phyloP scores from a whole-genome alignment of 2,329 filamentous ascomycete species.

The Sordariomycetes sp. region DNA sequence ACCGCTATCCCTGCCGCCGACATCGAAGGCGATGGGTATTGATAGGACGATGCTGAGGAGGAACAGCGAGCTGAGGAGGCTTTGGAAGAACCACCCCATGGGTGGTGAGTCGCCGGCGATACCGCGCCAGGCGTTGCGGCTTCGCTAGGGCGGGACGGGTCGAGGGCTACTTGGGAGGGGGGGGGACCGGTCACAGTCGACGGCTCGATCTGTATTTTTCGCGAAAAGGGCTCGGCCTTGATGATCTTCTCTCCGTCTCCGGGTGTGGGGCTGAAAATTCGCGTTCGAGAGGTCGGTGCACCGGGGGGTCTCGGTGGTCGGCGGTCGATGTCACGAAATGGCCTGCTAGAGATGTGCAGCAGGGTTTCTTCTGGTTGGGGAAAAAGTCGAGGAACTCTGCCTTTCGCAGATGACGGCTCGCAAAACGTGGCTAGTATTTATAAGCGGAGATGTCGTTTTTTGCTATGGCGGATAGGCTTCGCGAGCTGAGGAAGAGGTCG shows the following conservation, averaged over 20 bases:
- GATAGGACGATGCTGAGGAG: slow-evolving; percentile 87
- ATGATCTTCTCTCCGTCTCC: not conserved
- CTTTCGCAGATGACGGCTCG: not conserved
- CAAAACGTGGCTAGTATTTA: not conserved
- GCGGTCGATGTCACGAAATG: not conserved
- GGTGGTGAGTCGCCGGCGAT: slow-evolving; percentile 9
- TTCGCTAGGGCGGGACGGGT: not conserved
- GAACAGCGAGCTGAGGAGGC: slow-evolving; percentile 71
- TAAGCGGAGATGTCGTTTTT: not conserved
- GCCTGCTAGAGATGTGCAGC: not conserved
- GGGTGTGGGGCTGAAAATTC: not conserved
- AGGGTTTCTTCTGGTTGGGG: not conserved
- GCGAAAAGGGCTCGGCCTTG: not conserved
- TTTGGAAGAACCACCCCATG: slow-evolving; percentile 76
- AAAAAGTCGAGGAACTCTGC: not conserved
- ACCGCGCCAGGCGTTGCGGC: slow-evolving; percentile 3
- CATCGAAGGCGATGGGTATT: slow-evolving; percentile 94
- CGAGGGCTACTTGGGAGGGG: not conserved
- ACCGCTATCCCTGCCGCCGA: slow-evolving; percentile 86
- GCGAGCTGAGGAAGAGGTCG: not conserved
- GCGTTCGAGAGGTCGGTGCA: not conserved
- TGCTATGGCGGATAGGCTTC: not conserved
- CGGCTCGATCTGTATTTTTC: not conserved
- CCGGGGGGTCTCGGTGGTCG: not conserved
- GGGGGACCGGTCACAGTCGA: not conserved